phyloP scores from a whole-genome alignment of 176 grass and related monocot species.

The Lolium rigidum region DNA sequence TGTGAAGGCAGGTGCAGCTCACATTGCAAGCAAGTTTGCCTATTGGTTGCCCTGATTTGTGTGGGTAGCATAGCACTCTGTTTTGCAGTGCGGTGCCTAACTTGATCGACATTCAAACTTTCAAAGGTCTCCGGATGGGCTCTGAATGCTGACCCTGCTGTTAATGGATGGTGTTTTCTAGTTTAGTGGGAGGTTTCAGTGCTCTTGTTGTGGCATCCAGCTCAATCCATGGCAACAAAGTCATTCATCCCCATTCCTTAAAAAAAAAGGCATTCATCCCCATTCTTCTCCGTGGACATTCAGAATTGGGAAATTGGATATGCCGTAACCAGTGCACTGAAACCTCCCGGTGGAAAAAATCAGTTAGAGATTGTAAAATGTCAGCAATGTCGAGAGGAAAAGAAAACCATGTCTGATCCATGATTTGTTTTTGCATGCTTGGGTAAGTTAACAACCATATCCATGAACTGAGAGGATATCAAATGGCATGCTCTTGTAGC shows the following conservation, averaged over 20 bases:
- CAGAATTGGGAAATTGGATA: background rate
- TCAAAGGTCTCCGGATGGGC: slow-evolving; percentile 18
- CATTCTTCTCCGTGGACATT: slow-evolving; percentile 17
- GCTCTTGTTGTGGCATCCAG: slow-evolving; percentile 45
- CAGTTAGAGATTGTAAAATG: too few species aligned
- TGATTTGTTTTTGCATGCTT: background rate
- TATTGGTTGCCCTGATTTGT: slow-evolving; percentile 37
- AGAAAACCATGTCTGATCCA: too few species aligned
- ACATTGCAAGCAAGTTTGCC: slow-evolving; percentile 27
- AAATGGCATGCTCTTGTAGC: background rate
- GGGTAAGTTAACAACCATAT: background rate
- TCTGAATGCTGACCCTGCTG: background rate
- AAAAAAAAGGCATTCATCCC: background rate
- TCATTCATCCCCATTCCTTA: background rate
- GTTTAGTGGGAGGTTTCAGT: background rate
- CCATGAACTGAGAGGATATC: background rate
- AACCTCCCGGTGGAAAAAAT: background rate
- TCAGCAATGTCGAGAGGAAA: too few species aligned
- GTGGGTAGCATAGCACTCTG: background rate
- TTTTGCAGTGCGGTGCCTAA: slow-evolving; percentile 45
- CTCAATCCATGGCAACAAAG: background rate
- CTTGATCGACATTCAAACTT: slow-evolving; percentile 29
- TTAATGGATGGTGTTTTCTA: background rate
- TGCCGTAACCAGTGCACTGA: background rate
- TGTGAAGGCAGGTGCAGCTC: slow-evolving; percentile 44